Base-by-base conservation (phyloP, 1,139 yeast genomes). In the Williopsis jadinii region DNA sequence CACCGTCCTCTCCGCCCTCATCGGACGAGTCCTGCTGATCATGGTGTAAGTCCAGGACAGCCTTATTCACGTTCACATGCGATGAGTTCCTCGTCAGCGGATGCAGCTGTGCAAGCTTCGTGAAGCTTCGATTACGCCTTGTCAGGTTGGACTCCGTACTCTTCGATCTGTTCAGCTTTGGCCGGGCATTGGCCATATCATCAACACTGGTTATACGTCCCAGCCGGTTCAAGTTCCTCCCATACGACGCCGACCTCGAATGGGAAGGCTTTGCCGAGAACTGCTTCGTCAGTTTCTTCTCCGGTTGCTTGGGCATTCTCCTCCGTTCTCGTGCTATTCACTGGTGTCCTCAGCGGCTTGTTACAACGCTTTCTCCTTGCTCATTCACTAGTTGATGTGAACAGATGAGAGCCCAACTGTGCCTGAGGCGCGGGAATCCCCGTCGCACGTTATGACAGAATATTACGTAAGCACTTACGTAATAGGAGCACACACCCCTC, bases 241-340 rank as follows among this genome's bases (percentile, higher is more conserved):
- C 56, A 30, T 49, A 47, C 1, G 58, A 53, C 5, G 54, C 56
- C 5, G 59, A 49, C 6, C 58, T 42, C 10, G 47, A 38, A 41
- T 52, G 56, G 1, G 50, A 38, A 4, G 42, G 39, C 28, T 42
- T 42, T 8, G 53, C 56, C 0, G 52, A 34, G 37, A 53, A 55
- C 48, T 52, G 56, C 41, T 50, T 53, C n/a, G 45, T 39, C 43
- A 39, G 44, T 45, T 46, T 48, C 37, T 48, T 45, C 26, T 38
- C 38, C 33, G 45, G 46, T 29, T 37, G 38, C 40, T 44, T 47
- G 32, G 32, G 32, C 32, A 33, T 33, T 9, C 11, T 30, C 15
- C 15, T 30, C 15, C 15, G 12, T 11, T n/a, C 5, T n/a, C 5
- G 10, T 3, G 30, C 12, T 11, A 28, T 11, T 5, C 5, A 28